Evolutionary conservation across 2,329 filamentous ascomycete genomes (phyloP), one percentile per base, ranked within the genome.

Genomic region (Xylaria digitata): DNA sequence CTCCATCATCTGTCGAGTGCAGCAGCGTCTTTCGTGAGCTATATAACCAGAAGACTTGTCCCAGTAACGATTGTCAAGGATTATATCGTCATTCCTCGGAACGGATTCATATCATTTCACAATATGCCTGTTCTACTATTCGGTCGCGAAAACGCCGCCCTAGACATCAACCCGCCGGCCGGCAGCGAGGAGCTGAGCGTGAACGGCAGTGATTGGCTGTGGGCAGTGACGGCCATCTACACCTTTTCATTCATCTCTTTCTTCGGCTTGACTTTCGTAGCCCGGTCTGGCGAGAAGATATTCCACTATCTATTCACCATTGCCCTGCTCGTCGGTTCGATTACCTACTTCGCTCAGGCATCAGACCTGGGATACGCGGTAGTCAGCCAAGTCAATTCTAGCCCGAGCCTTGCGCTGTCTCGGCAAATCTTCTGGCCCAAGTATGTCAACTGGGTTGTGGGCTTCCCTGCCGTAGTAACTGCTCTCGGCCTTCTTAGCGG

Each of bases 291-390:
- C 58, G 84, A 87, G 73, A 82, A 80, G 71, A 81, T 87, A 71
- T 87, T 87, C 79, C 84, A 88, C 78, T 86, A 87, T 75, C 77
- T 86, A 68, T 85, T 86, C 75, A 80, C 77, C 70, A 78, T 86
- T 59, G 80, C 81, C 42, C 79, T 84, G 46, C 78, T 87, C 9
- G 81, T 82, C 66, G 85, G 84, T 63, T 73, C 82, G 21, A 79
- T 86, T 69, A 74, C 80, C 58, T 87, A 87, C 80, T 88, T 78
- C 69, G 80, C 85, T 65, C 80, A 82, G 76, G 86, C 85, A 6
- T 83, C 85, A 5, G 82, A 86, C 70, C 79, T 87, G 1, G 85
- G 79, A 61, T 87, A 78, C 74, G 75, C 71, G 11, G 73, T 81
- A n/a, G 65, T 86, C 52, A 32, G 55, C 8, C 78, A 83, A 30